These are phyloP conservation scores for Tetrahymena thermophila DNA, from an alignment of 73 alveolate genomes.

Conservation along the genomic window DNA sequence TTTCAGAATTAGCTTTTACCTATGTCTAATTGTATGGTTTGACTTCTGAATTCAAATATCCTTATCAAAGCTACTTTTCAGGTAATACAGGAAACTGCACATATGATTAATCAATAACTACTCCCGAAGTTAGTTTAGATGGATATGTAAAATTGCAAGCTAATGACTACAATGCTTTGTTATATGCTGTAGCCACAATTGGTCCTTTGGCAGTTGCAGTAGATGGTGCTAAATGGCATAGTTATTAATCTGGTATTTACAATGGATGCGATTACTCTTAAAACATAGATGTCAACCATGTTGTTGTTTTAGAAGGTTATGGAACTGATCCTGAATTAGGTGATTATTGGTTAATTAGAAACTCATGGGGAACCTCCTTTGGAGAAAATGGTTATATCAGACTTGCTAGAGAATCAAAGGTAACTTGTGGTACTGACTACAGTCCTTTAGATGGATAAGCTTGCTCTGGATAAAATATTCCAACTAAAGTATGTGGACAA, in stretches of 20 bases:
- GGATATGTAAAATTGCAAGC: slow-evolving; percentile 36
- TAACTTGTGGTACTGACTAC: slow-evolving; percentile 4
- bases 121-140: slow-evolving; percentile 3
- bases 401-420: slow-evolving; percentile 15
- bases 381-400: slow-evolving; percentile 47
- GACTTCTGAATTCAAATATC: background rate
- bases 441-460: slow-evolving; percentile 46
- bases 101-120: background rate
- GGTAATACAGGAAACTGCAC: background rate
- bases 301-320: slow-evolving; percentile 53
- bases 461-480: slow-evolving; percentile 28
- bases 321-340: slow-evolving; percentile 14
- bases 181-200: background rate
- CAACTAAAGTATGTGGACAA: slow-evolving; percentile 29
- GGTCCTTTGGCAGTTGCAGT: slow-evolving; percentile 47
- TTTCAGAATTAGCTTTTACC: slow-evolving; percentile 47
- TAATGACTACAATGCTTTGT: slow-evolving; percentile 7
- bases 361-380: slow-evolving; percentile 54
- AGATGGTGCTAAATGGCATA: slow-evolving; percentile 45
- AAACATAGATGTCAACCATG: slow-evolving; percentile 35
- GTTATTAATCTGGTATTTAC: slow-evolving; percentile 16
- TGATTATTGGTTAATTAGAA: slow-evolving; percentile 50
- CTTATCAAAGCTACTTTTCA: background rate
- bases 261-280: slow-evolving; percentile 24
- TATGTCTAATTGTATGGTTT: slow-evolving; percentile 23